Conservation (phyloP, 2,329 filamentous ascomycete genomes). For the Fusarium austroafricanum region DNA sequence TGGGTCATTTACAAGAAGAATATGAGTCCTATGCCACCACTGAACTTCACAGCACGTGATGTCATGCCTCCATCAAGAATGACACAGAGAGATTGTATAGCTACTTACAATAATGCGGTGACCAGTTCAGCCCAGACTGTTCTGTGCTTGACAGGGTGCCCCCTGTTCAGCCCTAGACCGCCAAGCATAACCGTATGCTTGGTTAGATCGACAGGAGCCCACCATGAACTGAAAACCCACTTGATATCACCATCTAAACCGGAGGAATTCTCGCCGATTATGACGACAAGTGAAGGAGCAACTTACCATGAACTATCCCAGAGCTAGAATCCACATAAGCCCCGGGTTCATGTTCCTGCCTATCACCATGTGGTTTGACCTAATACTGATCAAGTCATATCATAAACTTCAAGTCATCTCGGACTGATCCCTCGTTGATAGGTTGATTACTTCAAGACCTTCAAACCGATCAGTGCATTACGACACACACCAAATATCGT, state of each 20-base stretch:
- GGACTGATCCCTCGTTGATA: background rate
- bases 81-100: background rate
- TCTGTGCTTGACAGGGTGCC: background rate
- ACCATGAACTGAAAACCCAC: background rate
- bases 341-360: background rate
- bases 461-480: background rate
- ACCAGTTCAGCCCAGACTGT: background rate
- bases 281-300: background rate
- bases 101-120: background rate
- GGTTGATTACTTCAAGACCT: background rate
- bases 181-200: background rate
- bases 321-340: background rate
- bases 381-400: background rate
- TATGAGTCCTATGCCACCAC: no score
- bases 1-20: background rate
- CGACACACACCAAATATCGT: background rate
- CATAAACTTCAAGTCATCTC: background rate
- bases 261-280: background rate
- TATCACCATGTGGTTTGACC: conserved; percentile 1
- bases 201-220: background rate
- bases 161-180: conserved; percentile 3
- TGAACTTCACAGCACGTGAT: background rate
- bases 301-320: background rate
- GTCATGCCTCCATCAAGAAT: background rate
- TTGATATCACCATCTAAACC: background rate